These are phyloP conservation scores for Trichoderma guizhouense DNA, from an alignment of 2,329 filamentous ascomycete species.

Conservation along the genomic window DNA sequence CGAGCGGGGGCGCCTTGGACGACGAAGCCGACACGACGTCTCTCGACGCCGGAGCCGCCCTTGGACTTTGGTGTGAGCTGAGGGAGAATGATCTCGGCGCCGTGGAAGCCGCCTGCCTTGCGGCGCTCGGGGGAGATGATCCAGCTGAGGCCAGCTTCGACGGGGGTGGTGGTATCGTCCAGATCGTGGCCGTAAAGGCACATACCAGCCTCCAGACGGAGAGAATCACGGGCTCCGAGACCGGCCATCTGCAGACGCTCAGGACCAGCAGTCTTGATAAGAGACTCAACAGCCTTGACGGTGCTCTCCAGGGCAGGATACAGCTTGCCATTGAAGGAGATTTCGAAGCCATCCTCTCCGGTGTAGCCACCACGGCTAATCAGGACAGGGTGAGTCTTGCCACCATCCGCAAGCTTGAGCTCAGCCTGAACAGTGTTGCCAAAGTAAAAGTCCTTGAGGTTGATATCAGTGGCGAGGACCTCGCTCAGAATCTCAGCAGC, in stretches of 20 bases:
- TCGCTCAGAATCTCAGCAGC: conserved; percentile 65
- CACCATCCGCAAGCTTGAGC: conserved; percentile 57
- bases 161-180: conserved; percentile 66
- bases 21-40: conserved; percentile 76
- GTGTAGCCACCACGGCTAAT: conserved; percentile 93
- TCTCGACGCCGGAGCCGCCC: conserved; percentile 64
- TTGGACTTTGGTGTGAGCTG: conserved; percentile 73
- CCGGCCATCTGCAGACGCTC: conserved; percentile 73
- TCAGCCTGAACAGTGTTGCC: conserved; percentile 67
- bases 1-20: conserved; percentile 85
- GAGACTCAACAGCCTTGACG: conserved; percentile 60
- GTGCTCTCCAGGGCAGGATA: conserved; percentile 38
- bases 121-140: conserved; percentile 78
- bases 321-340: conserved; percentile 63
- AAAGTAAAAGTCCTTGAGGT: conserved; percentile 74
- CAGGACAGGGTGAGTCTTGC: conserved; percentile 45
- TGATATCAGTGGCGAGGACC: conserved; percentile 52
- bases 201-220: conserved; percentile 95
- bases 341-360: conserved; percentile 96
- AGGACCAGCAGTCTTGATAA: conserved; percentile 62
- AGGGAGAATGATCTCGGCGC: conserved; percentile 69
- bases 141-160: conserved; percentile 64
- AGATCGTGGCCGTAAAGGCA: conserved; percentile 99
- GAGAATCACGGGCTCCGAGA: conserved; percentile 84
- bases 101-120: conserved; percentile 72